phyloP scores from a whole-genome alignment of 768 basidiomycete genomes.

The Lactarius evosmus region DNA sequence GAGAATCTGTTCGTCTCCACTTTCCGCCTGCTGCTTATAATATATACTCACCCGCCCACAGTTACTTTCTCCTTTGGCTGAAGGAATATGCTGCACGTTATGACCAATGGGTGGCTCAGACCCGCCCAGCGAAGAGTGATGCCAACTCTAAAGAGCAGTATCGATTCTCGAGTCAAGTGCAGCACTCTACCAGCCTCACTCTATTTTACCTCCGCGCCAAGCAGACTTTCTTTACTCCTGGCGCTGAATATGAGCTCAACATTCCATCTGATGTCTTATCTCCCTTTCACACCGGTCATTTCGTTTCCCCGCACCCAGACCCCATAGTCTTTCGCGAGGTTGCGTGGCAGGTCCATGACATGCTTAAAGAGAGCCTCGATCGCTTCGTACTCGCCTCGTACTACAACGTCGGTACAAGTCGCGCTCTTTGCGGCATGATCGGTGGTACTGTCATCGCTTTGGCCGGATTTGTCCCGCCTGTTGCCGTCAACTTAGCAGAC shows the following conservation, averaged over 20 bases:
- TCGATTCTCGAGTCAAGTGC: constrained; percentile 26
- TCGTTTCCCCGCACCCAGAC: constrained; percentile 55
- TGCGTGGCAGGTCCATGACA: constrained; percentile 51
- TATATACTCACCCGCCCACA: constrained; percentile 30
- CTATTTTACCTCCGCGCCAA: constrained; percentile 79
- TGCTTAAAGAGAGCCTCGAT: constrained; percentile 60
- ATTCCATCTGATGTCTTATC: constrained; percentile 64
- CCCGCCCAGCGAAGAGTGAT: constrained; percentile 22
- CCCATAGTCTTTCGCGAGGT: constrained; percentile 62
- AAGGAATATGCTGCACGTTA: constrained; percentile 63
- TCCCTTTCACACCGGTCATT: constrained; percentile 43
- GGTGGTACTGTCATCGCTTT: constrained; percentile 54
- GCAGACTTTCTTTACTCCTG: constrained; percentile 75
- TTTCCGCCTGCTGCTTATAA: neutral
- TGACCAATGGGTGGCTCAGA: constrained; percentile 38
- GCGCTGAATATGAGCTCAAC: constrained; percentile 67
- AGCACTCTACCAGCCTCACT: constrained; percentile 44
- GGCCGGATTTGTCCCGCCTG: constrained; percentile 39
- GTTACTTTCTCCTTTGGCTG: constrained; percentile 81
- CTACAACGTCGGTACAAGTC: constrained; percentile 65
- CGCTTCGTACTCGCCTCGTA: constrained; percentile 68
- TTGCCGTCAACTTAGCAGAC: constrained; percentile 44
- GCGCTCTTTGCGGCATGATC: constrained; percentile 66
- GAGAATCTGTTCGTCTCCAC: constrained; percentile 61
- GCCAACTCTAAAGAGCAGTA: constrained; percentile 19